Conservation (phyloP, 768 basidiomycete species). For the Lentinula sp. region DNA sequence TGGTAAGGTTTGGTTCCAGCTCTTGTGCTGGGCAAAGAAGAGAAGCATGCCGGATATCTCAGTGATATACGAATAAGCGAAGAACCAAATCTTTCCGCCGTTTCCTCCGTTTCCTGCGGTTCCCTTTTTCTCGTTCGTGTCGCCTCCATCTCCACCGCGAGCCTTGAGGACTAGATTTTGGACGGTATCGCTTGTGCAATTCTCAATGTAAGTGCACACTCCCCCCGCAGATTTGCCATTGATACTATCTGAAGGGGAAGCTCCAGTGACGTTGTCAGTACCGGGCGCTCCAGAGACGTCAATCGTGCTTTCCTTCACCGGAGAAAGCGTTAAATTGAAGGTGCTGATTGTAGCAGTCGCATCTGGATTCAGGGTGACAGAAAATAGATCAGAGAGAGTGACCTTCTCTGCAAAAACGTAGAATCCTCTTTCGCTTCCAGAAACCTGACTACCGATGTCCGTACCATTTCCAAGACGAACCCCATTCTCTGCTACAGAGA, state of each 20-base stretch:
- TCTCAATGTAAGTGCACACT: neutral
- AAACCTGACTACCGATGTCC: neutral
- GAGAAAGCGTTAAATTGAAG: neutral
- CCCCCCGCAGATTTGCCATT: neutral
- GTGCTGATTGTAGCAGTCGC: neutral
- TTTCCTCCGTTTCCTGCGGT: neutral
- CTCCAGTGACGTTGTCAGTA: neutral
- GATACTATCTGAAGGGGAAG: neutral
- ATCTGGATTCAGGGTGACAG: neutral
- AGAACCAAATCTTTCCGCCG: neutral
- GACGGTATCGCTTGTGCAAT: neutral
- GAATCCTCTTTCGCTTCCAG: neutral
- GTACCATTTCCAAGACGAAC: neutral
- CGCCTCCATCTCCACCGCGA: neutral
- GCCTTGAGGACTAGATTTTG: neutral
- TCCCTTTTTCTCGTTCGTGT: neutral
- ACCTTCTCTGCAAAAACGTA: neutral
- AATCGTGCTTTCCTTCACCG: neutral
- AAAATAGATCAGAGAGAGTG: neutral
- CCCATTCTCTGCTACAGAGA: neutral
- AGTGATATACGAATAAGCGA: neutral
- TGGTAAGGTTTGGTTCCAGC: neutral
- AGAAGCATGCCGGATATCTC: neutral
- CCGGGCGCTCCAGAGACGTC: neutral
- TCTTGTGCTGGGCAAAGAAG: neutral